Conservation (phyloP, 441 rosid species). For the Croton setiger region DNA sequence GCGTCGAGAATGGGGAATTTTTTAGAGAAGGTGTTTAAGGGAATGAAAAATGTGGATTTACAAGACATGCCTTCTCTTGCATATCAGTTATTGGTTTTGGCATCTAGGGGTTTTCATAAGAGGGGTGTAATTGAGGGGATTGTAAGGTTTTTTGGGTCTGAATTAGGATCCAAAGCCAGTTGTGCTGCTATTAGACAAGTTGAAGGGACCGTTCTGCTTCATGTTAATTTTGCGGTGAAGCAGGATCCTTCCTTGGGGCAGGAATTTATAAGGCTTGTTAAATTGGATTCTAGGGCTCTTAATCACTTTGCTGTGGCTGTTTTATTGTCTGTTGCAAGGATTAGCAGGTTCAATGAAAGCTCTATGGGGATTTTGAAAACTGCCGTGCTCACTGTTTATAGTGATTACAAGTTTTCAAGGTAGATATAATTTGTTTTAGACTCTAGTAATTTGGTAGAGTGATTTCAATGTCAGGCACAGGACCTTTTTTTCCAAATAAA, state of each 20-base stretch:
- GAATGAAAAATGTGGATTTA: slow-evolving; percentile 55
- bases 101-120: slow-evolving; percentile 68
- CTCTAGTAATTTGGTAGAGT: not conserved
- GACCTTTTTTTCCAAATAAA: not conserved
- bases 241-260: slow-evolving; percentile 82
- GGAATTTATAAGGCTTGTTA: slow-evolving; percentile 64
- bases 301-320: slow-evolving; percentile 66
- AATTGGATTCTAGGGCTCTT: slow-evolving; percentile 47
- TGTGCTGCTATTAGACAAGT: slow-evolving; percentile 57
- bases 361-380: slow-evolving; percentile 45
- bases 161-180: slow-evolving; percentile 37
- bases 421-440: slow-evolving; percentile 24
- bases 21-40: slow-evolving; percentile 63
- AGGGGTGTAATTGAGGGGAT: slow-evolving; percentile 69
- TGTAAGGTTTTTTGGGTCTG: slow-evolving; percentile 55
- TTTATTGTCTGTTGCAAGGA: slow-evolving; percentile 65
- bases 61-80: slow-evolving; percentile 71
- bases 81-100: slow-evolving; percentile 71
- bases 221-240: slow-evolving; percentile 81
- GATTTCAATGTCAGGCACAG: too few relatives aligned
- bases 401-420: slow-evolving; percentile 58
- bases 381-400: slow-evolving; percentile 57
- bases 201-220: slow-evolving; percentile 81
- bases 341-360: slow-evolving; percentile 61
- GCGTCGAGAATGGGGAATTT: slow-evolving; percentile 49